phyloP scores from a whole-genome alignment of 176 grass and related monocot species.

The Stipa capillata region DNA sequence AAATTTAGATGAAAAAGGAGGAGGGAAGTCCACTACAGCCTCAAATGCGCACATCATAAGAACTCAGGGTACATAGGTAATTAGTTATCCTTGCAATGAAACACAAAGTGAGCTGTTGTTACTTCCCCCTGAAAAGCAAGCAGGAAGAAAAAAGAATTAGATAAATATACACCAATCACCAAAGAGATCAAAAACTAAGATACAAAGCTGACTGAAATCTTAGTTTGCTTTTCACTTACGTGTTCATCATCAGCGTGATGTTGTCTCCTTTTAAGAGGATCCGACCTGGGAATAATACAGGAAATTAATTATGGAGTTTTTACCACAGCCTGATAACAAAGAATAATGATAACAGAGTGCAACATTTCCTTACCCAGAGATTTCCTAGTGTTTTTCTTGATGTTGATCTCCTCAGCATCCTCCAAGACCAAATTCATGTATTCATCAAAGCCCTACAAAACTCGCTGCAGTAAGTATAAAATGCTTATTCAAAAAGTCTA shows the following conservation, averaged over 20 bases:
- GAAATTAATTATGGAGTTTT: not conserved
- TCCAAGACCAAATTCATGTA: constrained; percentile 88
- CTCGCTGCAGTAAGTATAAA: not conserved
- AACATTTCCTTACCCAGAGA: constrained; percentile 36
- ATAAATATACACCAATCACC: not conserved
- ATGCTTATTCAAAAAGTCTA: not conserved
- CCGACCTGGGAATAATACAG: constrained; percentile 31
- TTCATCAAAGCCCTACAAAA: constrained; percentile 74
- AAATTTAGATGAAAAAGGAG: not conserved
- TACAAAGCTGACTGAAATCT: not conserved
- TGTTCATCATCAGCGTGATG: constrained; percentile 82
- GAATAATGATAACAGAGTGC: not conserved
- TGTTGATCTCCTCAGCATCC: constrained; percentile 72
- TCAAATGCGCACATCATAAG: not conserved
- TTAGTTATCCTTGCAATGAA: not conserved
- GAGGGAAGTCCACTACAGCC: not conserved
- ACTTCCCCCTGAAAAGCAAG: constrained; percentile 31
- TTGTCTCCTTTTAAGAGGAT: constrained; percentile 87
- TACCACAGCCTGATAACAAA: not conserved
- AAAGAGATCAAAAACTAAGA: not conserved
- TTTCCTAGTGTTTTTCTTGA: constrained; percentile 80
- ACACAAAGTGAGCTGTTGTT: not conserved
- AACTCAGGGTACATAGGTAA: not conserved
- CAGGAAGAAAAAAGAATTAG: not conserved
- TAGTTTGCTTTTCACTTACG: constrained; percentile 29